Evolutionary conservation across 768 basidiomycete genomes (phyloP).

Genomic region (Boletus fagicola): DNA sequence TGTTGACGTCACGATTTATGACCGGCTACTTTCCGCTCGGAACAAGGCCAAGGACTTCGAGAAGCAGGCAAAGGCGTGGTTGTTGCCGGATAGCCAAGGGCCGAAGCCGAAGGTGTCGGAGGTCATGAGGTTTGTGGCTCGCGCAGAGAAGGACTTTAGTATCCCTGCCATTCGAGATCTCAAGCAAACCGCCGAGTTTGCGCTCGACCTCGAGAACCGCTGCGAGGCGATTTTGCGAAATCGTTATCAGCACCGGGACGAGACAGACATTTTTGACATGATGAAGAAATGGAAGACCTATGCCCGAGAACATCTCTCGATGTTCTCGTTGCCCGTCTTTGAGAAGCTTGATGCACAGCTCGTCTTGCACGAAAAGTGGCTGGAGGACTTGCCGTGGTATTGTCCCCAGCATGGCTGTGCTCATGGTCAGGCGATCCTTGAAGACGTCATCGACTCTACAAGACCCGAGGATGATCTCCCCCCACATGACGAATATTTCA

Average conservation of each 20-base stretch:
- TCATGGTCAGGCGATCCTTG: slow-evolving; percentile 63
- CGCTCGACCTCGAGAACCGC: slow-evolving; percentile 71
- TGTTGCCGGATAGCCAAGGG: slow-evolving; percentile 54
- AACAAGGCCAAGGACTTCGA: slow-evolving; percentile 77
- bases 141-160: slow-evolving; percentile 75
- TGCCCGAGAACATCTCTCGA: slow-evolving; percentile 64
- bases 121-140: slow-evolving; percentile 62
- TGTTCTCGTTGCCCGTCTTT: slow-evolving; percentile 72
- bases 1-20: slow-evolving; percentile 63
- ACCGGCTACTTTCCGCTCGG: slow-evolving; percentile 61
- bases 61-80: slow-evolving; percentile 71
- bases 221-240: slow-evolving; percentile 74
- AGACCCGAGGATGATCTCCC: slow-evolving; percentile 77
- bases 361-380: slow-evolving; percentile 64
- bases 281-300: slow-evolving; percentile 75
- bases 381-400: slow-evolving; percentile 77
- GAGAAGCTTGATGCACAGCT: slow-evolving; percentile 72
- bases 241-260: slow-evolving; percentile 52
- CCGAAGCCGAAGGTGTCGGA: slow-evolving; percentile 65
- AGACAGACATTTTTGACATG: slow-evolving; percentile 66
- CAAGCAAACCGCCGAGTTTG: slow-evolving; percentile 70
- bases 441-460: slow-evolving; percentile 75
- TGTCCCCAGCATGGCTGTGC: slow-evolving; percentile 62
- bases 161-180: slow-evolving; percentile 65
- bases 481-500: slow-evolving; percentile 77